phyloP scores from a whole-genome alignment of 768 basidiomycete species.

The Boletus reticuloceps region DNA sequence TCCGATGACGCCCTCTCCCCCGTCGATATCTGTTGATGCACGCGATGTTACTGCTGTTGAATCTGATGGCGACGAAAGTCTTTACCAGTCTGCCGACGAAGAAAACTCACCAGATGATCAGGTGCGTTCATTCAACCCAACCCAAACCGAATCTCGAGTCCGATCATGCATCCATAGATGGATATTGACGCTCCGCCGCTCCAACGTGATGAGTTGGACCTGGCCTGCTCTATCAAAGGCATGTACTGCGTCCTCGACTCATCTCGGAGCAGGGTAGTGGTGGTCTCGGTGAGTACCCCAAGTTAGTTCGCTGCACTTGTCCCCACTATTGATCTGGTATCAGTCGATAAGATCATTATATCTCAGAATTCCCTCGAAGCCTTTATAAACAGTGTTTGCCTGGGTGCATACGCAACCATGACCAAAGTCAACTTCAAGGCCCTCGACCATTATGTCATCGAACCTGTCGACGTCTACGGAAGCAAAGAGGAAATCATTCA shows the following conservation, averaged over 20 bases:
- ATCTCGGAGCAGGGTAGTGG: conserved; percentile 49
- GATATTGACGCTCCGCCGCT: conserved; percentile 5
- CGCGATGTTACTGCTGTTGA: neutral
- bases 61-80: conserved; percentile 10
- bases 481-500: conserved; percentile 48
- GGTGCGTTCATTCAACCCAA: conserved; percentile 5
- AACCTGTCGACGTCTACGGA: conserved; percentile 58
- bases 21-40: neutral
- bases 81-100: conserved; percentile 15
- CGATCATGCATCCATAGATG: conserved; percentile 14
- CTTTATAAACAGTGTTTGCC: conserved; percentile 47
- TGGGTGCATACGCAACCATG: conserved; percentile 51
- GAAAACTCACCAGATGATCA: neutral
- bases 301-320: conserved; percentile 32
- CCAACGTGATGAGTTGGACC: conserved; percentile 17
- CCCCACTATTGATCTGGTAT: conserved; percentile 24
- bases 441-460: conserved; percentile 44
- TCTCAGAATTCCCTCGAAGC: conserved; percentile 45
- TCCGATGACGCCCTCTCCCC: conserved; percentile 2
- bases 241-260: conserved; percentile 54
- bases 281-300: conserved; percentile 46
- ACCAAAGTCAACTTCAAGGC: conserved; percentile 56
- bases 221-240: conserved; percentile 36
- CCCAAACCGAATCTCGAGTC: neutral
- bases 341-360: conserved; percentile 51